Conservation (phyloP, 2,329 filamentous ascomycete species). For the Penicillium sp. region DNA sequence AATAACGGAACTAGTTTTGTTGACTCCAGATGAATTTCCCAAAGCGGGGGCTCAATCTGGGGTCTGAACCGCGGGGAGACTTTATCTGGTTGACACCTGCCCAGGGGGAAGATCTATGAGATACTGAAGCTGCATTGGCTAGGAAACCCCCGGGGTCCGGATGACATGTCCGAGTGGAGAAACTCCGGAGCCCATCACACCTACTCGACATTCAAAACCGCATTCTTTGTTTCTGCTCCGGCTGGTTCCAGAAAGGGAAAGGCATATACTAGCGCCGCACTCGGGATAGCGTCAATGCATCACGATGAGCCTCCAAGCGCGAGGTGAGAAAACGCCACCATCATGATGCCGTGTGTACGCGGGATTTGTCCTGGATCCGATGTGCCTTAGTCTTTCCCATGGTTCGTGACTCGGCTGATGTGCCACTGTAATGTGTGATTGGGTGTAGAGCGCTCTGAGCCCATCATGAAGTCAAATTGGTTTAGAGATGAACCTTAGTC, state of each 20-base stretch:
- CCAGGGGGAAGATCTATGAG: conserved; percentile 8
- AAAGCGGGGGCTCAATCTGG: conserved; percentile 9
- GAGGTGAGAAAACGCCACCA: conserved; percentile 2
- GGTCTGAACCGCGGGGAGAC: conserved; percentile 5
- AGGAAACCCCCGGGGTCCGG: neutral
- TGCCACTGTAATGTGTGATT: neutral
- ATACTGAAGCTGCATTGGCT: neutral
- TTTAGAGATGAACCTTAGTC: neutral
- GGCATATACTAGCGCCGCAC: neutral
- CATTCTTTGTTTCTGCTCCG: neutral
- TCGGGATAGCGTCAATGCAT: neutral
- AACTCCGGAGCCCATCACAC: neutral
- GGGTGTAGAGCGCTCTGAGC: neutral
- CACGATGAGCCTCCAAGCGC: neutral
- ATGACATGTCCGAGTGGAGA: neutral
- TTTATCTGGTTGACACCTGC: neutral
- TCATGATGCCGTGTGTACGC: neutral
- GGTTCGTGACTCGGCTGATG: neutral
- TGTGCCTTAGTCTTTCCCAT: neutral
- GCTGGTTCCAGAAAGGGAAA: neutral
- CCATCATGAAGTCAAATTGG: neutral
- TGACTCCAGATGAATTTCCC: conserved; percentile 11
- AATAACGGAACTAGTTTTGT: neutral
- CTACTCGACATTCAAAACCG: neutral
- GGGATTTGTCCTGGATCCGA: neutral